Percentiles rank a stretch among this genome's conserved stretches.
Conservation (phyloP, 2,329 filamentous ascomycete genomes). For the Fusarium devonianum region DNA sequence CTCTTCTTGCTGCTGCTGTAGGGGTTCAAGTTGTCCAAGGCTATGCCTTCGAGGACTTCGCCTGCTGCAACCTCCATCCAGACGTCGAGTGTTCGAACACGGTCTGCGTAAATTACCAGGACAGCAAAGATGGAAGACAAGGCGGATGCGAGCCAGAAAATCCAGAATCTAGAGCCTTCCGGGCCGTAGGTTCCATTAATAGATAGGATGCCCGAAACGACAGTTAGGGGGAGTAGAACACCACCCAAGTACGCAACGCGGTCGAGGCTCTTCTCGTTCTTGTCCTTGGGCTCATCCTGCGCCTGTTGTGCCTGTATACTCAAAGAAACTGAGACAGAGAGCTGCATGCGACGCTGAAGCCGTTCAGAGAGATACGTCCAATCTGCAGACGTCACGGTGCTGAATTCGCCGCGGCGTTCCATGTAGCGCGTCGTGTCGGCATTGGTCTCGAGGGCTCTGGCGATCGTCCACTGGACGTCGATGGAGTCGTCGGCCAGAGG, state of each 20-base stretch:
- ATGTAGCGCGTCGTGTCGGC: slow-evolving; percentile 32
- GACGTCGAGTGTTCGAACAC: slow-evolving; percentile 54
- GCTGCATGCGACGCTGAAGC: slow-evolving; percentile 35
- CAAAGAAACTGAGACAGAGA: slow-evolving; percentile 21
- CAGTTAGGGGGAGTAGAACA: slow-evolving; percentile 55
- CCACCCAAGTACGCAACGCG: slow-evolving; percentile 60
- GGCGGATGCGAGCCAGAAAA: slow-evolving; percentile 56
- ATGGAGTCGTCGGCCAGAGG: slow-evolving; percentile 18
- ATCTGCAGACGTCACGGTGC: slow-evolving; percentile 20
- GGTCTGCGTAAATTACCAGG: slow-evolving; percentile 57
- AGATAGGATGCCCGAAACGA: slow-evolving; percentile 56
- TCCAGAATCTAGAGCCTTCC: slow-evolving; percentile 52
- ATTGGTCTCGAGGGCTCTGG: slow-evolving; percentile 38
- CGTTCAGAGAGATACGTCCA: slow-evolving; percentile 36
- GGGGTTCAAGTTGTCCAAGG: slow-evolving; percentile 13
- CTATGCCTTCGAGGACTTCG: slow-evolving; percentile 40
- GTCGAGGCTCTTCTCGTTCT: slow-evolving; percentile 53
- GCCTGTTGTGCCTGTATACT: slow-evolving; percentile 11
- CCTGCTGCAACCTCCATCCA: slow-evolving; percentile 53
- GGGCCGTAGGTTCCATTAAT: slow-evolving; percentile 57
- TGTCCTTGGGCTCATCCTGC: slow-evolving; percentile 32
- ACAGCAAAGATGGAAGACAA: slow-evolving; percentile 50
- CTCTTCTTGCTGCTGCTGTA: slow-evolving; percentile 1
- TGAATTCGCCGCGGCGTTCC: slow-evolving; percentile 28
- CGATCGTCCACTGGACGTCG: slow-evolving; percentile 32